Percentiles rank a stretch among this genome's conserved stretches.
These are phyloP conservation scores for Gnomoniopsis smithogilvyi DNA, from an alignment of 2,329 filamentous ascomycete genomes.

Conservation along the genomic window DNA sequence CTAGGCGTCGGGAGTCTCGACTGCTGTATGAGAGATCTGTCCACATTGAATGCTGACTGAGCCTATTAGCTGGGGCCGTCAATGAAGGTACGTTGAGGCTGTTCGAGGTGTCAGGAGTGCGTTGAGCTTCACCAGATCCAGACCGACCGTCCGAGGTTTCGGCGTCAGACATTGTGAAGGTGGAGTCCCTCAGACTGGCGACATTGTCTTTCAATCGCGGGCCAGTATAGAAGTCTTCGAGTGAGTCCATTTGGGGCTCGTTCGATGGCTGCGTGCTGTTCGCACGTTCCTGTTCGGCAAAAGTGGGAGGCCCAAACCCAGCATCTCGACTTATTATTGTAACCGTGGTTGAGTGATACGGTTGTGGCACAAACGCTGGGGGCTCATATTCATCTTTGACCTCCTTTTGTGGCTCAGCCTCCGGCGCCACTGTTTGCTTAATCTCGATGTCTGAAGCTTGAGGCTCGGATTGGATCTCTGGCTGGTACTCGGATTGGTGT, in stretches of 20 bases:
- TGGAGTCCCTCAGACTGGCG: constrained; percentile 30
- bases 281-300: constrained; percentile 9
- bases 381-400: constrained; percentile 32
- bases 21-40: constrained; percentile 48
- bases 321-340: constrained; percentile 46
- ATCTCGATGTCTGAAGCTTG: neutral
- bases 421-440: constrained; percentile 1
- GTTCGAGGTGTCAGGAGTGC: constrained; percentile 36
- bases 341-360: constrained; percentile 43
- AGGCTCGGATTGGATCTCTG: constrained; percentile 11
- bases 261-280: constrained; percentile 14
- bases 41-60: constrained; percentile 57
- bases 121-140: constrained; percentile 26
- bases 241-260: constrained; percentile 22
- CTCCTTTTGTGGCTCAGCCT: constrained; percentile 2
- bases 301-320: constrained; percentile 29
- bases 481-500: constrained; percentile 13
- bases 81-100: constrained; percentile 46
- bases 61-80: constrained; percentile 40
- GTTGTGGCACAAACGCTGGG: constrained; percentile 33
- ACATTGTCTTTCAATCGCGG: constrained; percentile 31
- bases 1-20: constrained; percentile 17
- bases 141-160: constrained; percentile 27
- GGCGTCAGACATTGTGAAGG: constrained; percentile 28
- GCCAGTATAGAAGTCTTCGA: constrained; percentile 31